A percentile compares a stretch with the other conserved stretches of the same genome.
These are phyloP conservation scores for Penicillium sp. DNA, from an alignment of 2,329 filamentous ascomycete genomes.

Conservation along the genomic window DNA sequence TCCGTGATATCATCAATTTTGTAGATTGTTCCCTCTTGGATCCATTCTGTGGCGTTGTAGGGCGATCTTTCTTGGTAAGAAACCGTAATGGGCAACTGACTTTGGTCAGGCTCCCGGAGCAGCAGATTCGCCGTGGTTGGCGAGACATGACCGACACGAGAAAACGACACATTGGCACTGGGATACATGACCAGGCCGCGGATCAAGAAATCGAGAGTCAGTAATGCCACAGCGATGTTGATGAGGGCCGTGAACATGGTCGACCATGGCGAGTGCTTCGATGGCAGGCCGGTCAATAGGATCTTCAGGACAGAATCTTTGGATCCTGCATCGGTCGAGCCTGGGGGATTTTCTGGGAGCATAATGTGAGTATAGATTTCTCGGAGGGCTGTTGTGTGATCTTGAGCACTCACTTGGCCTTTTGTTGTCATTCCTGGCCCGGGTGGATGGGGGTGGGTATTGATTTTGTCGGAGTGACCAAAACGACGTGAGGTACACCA, in stretches of 20 bases:
- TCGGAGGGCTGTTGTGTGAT: background rate
- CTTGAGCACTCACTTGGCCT: slow-evolving; percentile 5
- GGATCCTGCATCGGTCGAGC: slow-evolving; percentile 3
- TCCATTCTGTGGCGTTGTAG: slow-evolving; percentile 47
- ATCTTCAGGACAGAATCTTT: slow-evolving; percentile 49
- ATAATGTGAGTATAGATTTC: no score
- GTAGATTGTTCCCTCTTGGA: slow-evolving; percentile 58
- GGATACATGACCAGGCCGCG: slow-evolving; percentile 65
- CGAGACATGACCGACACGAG: slow-evolving; percentile 80
- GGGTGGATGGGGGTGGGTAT: background rate
- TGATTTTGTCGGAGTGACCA: slow-evolving; percentile 15
- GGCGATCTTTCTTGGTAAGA: slow-evolving; percentile 48
- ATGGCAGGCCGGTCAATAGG: slow-evolving; percentile 70
- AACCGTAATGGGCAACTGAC: slow-evolving; percentile 68
- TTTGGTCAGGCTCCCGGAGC: slow-evolving; percentile 72
- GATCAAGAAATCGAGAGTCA: slow-evolving; percentile 73
- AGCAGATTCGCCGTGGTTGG: slow-evolving; percentile 72
- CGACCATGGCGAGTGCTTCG: slow-evolving; percentile 58
- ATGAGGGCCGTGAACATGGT: slow-evolving; percentile 64
- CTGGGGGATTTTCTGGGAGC: slow-evolving; percentile 2
- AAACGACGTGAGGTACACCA: slow-evolving; percentile 42
- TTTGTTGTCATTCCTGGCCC: slow-evolving; percentile 6
- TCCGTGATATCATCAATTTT: slow-evolving; percentile 71
- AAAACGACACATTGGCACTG: slow-evolving; percentile 72
- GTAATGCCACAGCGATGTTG: slow-evolving; percentile 62